These are phyloP conservation scores for Tulasnella sp. DNA, from an alignment of 768 basidiomycete genomes.

Conservation along the genomic window DNA sequence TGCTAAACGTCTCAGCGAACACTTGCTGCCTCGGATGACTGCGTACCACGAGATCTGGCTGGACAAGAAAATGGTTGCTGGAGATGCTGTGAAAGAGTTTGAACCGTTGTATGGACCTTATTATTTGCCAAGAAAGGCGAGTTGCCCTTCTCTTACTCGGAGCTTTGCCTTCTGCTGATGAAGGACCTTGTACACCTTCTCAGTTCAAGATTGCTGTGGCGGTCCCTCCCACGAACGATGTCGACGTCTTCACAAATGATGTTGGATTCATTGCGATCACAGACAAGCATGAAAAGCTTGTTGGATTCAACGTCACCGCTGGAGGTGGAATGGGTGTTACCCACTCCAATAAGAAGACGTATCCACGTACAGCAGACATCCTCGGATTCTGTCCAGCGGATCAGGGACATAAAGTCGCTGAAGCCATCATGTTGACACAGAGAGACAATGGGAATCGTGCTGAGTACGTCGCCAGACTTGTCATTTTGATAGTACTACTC, in stretches of 20 bases:
- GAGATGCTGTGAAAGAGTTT: slow-evolving; percentile 85
- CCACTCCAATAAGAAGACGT: slow-evolving; percentile 97
- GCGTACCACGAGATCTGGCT: slow-evolving; percentile 99
- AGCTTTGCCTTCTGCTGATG: not conserved
- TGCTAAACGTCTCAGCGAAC: slow-evolving; percentile 69
- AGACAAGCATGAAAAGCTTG: slow-evolving; percentile 57
- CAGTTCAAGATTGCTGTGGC: slow-evolving; percentile 97
- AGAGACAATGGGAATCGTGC: slow-evolving; percentile 90
- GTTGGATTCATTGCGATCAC: slow-evolving; percentile 94
- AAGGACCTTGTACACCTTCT: not conserved
- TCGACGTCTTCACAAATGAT: slow-evolving; percentile 92
- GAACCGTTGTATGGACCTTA: slow-evolving; percentile 98
- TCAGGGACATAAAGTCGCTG: slow-evolving; percentile 75
- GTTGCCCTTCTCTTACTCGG: slow-evolving; percentile 16
- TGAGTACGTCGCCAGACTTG: slow-evolving; percentile 49
- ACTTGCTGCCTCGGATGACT: slow-evolving; percentile 77
- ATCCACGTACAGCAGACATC: slow-evolving; percentile 76
- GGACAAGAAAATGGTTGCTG: slow-evolving; percentile 91
- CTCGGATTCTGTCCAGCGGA: slow-evolving; percentile 89
- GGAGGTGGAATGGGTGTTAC: slow-evolving; percentile 99
- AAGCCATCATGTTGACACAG: slow-evolving; percentile 88
- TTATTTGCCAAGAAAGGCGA: slow-evolving; percentile 90
- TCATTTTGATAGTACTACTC: not conserved
- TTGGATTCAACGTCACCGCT: slow-evolving; percentile 86
- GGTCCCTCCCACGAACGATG: slow-evolving; percentile 92